phyloP scores from a whole-genome alignment of 2,329 filamentous ascomycete genomes.

The Penicillium sp. region DNA sequence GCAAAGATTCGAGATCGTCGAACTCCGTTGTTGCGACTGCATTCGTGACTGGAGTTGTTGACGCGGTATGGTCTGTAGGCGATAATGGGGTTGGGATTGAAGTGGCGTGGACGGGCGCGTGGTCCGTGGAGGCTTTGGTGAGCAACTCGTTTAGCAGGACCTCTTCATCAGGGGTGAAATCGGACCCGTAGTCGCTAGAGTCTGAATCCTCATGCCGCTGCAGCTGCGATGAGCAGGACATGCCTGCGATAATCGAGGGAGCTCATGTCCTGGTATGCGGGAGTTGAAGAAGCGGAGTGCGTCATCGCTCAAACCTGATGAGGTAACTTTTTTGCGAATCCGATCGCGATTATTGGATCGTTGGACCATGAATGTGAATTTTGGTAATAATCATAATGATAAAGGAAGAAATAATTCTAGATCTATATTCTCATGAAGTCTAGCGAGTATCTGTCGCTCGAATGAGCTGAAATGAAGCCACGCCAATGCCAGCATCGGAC shows the following conservation, averaged over 20 bases:
- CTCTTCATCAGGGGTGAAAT: constrained; percentile 55
- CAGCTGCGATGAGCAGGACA: constrained; percentile 26
- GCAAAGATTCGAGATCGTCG: constrained; percentile 15
- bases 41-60: constrained; percentile 6
- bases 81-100: constrained; percentile 14
- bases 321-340: constrained; percentile 10
- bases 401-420: too few species aligned
- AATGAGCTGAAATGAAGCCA: too few species aligned
- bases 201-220: constrained; percentile 21
- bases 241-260: constrained; percentile 23
- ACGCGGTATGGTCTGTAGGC: constrained; percentile 19
- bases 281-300: constrained; percentile 9
- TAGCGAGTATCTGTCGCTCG: too few species aligned
- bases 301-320: constrained; percentile 10
- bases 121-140: constrained; percentile 38
- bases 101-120: constrained; percentile 19
- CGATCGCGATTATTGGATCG: constrained; percentile 9
- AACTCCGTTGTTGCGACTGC: constrained; percentile 4
- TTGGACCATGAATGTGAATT: neutral
- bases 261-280: constrained; percentile 20
- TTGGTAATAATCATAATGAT: too few species aligned
- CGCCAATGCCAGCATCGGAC: too few species aligned
- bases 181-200: constrained; percentile 58
- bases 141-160: constrained; percentile 49
- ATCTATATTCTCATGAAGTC: too few species aligned